Percentiles rank a stretch among this genome's conserved stretches.
phyloP scores from a whole-genome alignment of 78 protist species.

The Dictyostelium citrinum region DNA sequence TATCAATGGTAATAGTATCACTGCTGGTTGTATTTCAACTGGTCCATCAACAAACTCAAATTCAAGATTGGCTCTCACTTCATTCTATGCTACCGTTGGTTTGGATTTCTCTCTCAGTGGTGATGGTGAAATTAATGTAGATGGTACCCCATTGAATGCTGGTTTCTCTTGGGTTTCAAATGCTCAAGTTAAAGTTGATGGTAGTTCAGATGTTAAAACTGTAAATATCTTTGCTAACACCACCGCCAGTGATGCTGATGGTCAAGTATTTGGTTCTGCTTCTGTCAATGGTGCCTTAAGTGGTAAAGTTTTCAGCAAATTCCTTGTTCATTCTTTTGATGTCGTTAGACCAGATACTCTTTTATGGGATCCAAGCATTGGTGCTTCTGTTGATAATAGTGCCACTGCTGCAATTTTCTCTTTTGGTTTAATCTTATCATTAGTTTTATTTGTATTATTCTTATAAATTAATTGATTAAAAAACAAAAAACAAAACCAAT shows the following conservation, averaged over 20 bases:
- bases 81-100: background rate
- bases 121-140: background rate
- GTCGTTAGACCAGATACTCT: conserved; percentile 14
- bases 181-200: background rate
- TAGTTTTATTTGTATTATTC: background rate
- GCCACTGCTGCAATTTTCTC: background rate
- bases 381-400: background rate
- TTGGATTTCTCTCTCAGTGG: background rate
- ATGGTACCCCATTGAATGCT: background rate
- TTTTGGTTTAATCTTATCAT: background rate
- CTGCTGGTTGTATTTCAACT: conserved; percentile 11
- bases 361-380: conserved; percentile 53
- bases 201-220: background rate
- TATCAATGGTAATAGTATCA: background rate
- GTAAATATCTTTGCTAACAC: background rate
- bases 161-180: conserved; percentile 9
- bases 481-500: background rate
- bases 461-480: background rate
- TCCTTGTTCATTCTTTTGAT: conserved; percentile 43
- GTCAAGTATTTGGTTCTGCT: background rate
- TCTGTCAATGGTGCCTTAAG: background rate
- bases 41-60: conserved; percentile 42
- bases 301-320: background rate
- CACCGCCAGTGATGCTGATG: background rate
- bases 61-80: conserved; percentile 38